Base-by-base conservation (phyloP, 2,329 filamentous ascomycete genomes). In the Orbilia ellipsospora region DNA sequence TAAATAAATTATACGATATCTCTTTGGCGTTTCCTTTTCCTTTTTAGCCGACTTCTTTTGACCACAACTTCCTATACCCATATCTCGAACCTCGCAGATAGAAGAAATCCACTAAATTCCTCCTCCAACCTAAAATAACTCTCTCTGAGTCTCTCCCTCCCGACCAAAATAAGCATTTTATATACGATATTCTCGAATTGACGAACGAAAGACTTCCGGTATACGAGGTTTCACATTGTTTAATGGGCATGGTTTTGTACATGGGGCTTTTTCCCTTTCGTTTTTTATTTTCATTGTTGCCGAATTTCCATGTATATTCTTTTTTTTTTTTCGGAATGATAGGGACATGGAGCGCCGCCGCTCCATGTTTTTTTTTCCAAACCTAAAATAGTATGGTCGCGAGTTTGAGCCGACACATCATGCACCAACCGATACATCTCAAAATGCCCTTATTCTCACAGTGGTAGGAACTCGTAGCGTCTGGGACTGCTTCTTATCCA, bases 1-100 rank as follows among this genome's bases (percentile, higher is more conserved):
- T 94, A 92, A 87, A 84, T 48, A 44, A 40, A 42, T 18, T 48
- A 15, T n/a, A 18, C 13, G 13, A n/a, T 48, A 10, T 54, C 45
- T 56, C 28, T 67, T 55, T 55, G 48, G 54, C 54, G 62, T 45
- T 69, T 63, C 45, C 40, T 51, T 60, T 77, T 54, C 40, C 42
- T 55, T 52, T 73, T 60, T 66, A 42, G 51, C 23, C 66, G 56
- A 70, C 61, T 60, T 48, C 31, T 76, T 64, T 52, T 18, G 28
- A 44, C 48, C 31, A 36, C 48, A 52, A 12, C 52, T 26, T 55
- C 59, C 65, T 60, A 77, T 75, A 75, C 72, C 64, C 70, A 56
- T 36, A 36, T 48, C 54, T 74, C 28, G 62, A 52, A 74, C 59
- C 64, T 75, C 57, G 72, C 72, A 69, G 64, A 75, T 69, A 69